Percentiles rank a stretch among this genome's conserved stretches.
Conservation (phyloP, 73 alveolate genomes). For the Urostyla sp. region DNA sequence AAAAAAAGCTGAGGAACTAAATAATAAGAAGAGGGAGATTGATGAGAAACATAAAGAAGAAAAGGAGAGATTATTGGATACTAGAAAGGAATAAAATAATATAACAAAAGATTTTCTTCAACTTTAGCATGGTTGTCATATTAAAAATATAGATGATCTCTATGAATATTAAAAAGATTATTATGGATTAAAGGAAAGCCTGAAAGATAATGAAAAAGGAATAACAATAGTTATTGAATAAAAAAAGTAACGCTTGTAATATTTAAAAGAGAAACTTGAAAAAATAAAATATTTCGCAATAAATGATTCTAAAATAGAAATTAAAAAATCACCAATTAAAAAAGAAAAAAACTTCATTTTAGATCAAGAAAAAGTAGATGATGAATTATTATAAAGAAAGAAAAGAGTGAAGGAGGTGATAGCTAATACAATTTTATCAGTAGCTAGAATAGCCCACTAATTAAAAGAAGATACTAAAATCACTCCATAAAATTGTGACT, state of each 20-base stretch:
- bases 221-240: no score
- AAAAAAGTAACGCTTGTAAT: no score
- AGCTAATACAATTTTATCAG: conserved; percentile 50
- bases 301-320: no score
- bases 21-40: background rate
- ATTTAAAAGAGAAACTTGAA: no score
- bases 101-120: conserved; percentile 25
- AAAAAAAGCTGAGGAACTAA: conserved; percentile 35
- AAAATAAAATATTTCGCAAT: no score
- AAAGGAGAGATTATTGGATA: conserved; percentile 11
- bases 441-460: conserved; percentile 52
- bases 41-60: conserved; percentile 2
- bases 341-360: no score
- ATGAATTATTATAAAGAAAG: conserved; percentile 32
- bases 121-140: conserved; percentile 10
- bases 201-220: conserved; percentile 17
- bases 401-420: conserved; percentile 51
- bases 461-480: conserved; percentile 44
- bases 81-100: conserved; percentile 31
- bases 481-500: conserved; percentile 27
- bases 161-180: conserved; percentile 9
- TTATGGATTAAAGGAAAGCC: conserved; percentile 3
- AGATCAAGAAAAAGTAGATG: conserved; percentile 11
- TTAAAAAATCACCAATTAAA: no score
- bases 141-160: conserved; percentile 9